Conservation (phyloP, 2,329 filamentous ascomycete species). For the Epicoccum nigrum region DNA sequence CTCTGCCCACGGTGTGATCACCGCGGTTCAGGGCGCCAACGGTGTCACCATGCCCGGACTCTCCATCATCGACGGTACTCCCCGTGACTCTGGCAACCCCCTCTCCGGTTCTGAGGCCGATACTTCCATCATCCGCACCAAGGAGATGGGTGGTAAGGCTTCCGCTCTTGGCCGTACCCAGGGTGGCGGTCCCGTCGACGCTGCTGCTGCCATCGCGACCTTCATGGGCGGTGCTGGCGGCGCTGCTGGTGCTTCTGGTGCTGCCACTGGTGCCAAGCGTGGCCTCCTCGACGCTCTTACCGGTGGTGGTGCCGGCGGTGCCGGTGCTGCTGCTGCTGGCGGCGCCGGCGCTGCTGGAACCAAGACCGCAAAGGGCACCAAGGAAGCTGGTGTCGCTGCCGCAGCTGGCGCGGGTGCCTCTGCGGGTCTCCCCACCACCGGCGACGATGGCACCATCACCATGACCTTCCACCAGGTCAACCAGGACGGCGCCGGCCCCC, state of each 20-base stretch:
- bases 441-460: conserved; percentile 65
- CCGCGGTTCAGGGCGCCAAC: conserved; percentile 64
- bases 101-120: conserved; percentile 70
- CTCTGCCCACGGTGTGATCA: conserved; percentile 65
- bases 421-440: conserved; percentile 65
- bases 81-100: conserved; percentile 68
- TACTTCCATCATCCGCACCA: conserved; percentile 70
- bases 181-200: conserved; percentile 64
- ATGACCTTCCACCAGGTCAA: conserved; percentile 74
- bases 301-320: conserved; percentile 18
- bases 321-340: conserved; percentile 10
- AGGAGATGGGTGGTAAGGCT: conserved; percentile 63
- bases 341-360: conserved; percentile 46
- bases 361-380: conserved; percentile 55
- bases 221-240: conserved; percentile 58
- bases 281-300: conserved; percentile 36
- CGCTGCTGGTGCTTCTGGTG: conserved; percentile 3
- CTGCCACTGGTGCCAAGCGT: conserved; percentile 29
- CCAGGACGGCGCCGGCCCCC: conserved; percentile 71
- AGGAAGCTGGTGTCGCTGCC: conserved; percentile 61
- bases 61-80: conserved; percentile 68
- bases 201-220: conserved; percentile 61
- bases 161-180: conserved; percentile 69
- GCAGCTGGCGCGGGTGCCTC: conserved; percentile 61
- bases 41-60: conserved; percentile 68